These are phyloP conservation scores for Emericellopsis cladophorae DNA, from an alignment of 2,329 filamentous ascomycete species.

Conservation along the genomic window DNA sequence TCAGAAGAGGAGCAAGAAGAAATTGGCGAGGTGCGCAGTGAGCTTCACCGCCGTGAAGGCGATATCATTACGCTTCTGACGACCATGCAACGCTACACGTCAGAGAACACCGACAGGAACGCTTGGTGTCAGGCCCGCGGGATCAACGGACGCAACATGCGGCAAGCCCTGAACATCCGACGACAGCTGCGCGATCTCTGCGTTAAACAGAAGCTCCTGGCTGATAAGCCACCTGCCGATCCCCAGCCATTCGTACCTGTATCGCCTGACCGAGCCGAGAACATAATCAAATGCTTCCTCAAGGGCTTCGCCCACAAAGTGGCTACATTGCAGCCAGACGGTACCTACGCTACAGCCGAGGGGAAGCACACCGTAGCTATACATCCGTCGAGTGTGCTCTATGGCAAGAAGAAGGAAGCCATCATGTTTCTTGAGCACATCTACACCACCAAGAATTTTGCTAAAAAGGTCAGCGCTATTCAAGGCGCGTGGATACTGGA, in stretches of 20 bases:
- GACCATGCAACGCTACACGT: slow-evolving; percentile 47
- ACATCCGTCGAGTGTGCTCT: slow-evolving; percentile 49
- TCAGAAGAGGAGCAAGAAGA: slow-evolving; percentile 43
- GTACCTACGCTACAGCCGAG: slow-evolving; percentile 45
- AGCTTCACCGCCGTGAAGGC: slow-evolving; percentile 48
- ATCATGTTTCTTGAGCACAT: slow-evolving; percentile 60
- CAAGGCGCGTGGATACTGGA: slow-evolving; percentile 47
- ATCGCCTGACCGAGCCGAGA: slow-evolving; percentile 38
- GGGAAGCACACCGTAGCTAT: slow-evolving; percentile 49
- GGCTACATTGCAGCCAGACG: slow-evolving; percentile 46
- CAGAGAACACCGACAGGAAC: slow-evolving; percentile 39
- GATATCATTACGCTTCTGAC: slow-evolving; percentile 54
- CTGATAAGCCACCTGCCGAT: slow-evolving; percentile 31
- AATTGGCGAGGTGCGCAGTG: slow-evolving; percentile 38
- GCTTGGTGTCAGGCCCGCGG: slow-evolving; percentile 46
- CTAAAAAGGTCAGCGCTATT: slow-evolving; percentile 51
- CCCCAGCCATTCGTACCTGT: slow-evolving; percentile 43
- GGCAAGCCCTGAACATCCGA: slow-evolving; percentile 48
- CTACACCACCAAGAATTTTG: slow-evolving; percentile 54
- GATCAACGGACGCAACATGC: slow-evolving; percentile 48
- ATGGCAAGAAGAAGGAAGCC: slow-evolving; percentile 50
- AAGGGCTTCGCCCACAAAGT: slow-evolving; percentile 48
- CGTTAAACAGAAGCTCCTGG: slow-evolving; percentile 35
- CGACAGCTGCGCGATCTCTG: slow-evolving; percentile 47
- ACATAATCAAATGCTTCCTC: slow-evolving; percentile 48